These are phyloP conservation scores for Beauveria asiatica DNA, from an alignment of 2,329 filamentous ascomycete genomes.

Conservation along the genomic window DNA sequence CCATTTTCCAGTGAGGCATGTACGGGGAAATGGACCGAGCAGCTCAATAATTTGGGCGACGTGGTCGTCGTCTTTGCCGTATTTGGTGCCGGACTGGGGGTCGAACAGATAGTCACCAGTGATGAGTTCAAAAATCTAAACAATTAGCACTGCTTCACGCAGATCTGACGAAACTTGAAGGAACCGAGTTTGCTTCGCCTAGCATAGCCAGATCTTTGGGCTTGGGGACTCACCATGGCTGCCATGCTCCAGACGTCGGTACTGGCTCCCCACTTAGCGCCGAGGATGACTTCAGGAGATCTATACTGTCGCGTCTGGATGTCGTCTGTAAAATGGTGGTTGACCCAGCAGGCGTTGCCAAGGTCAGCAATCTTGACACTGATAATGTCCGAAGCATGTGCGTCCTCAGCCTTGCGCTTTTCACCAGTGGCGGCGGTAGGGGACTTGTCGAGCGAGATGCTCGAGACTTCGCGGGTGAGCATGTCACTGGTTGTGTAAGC, in stretches of 20 bases:
- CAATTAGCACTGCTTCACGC: background rate
- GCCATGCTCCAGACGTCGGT: slow-evolving; percentile 99
- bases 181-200: too few relatives aligned
- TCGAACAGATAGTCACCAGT: slow-evolving; percentile 98
- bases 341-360: slow-evolving; percentile 97
- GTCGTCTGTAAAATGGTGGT: slow-evolving; percentile 98
- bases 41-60: slow-evolving; percentile 98
- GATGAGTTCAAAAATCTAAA: slow-evolving; percentile 88
- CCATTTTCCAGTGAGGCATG: slow-evolving; percentile 91
- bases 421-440: slow-evolving; percentile 47
- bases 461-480: slow-evolving; percentile 84
- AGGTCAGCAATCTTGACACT: slow-evolving; percentile 98
- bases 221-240: slow-evolving; percentile 66
- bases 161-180: background rate
- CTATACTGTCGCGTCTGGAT: slow-evolving; percentile 97
- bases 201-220: background rate
- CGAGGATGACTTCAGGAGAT: slow-evolving; percentile 93
- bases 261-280: slow-evolving; percentile 97
- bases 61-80: slow-evolving; percentile 98
- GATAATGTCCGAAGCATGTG: slow-evolving; percentile 60
- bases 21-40: slow-evolving; percentile 86
- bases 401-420: slow-evolving; percentile 54
- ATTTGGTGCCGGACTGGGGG: slow-evolving; percentile 95
- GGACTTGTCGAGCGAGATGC: slow-evolving; percentile 82
- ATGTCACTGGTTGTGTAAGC: slow-evolving; percentile 55